Conservation (phyloP, 139 green algal genomes). For the Haematococcus lacustris region DNA sequence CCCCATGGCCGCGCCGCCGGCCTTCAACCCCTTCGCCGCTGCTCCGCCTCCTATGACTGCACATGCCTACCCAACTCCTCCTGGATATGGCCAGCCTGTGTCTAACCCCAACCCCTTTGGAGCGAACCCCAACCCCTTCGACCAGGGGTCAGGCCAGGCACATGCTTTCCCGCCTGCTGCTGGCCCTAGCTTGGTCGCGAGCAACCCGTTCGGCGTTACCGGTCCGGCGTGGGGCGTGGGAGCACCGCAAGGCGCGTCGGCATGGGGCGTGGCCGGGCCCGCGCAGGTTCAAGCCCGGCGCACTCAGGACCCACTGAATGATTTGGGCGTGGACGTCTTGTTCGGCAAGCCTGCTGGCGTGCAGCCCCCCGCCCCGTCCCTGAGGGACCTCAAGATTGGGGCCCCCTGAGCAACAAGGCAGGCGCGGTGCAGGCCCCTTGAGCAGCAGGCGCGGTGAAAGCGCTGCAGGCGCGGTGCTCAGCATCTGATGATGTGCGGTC, state of each 20-base stretch:
- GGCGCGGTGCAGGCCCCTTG: no score
- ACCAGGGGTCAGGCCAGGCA: neutral
- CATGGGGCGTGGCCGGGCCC: neutral
- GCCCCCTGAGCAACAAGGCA: no score
- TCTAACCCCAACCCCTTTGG: neutral
- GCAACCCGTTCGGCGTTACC: neutral
- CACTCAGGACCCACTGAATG: neutral
- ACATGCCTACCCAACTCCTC: neutral
- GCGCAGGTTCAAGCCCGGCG: neutral
- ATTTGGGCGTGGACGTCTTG: neutral
- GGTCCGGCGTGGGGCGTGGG: neutral
- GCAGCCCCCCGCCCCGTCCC: no score
- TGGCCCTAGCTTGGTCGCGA: neutral
- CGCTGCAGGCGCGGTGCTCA: no score
- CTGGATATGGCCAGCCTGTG: neutral
- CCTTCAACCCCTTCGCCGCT: constrained; percentile 10
- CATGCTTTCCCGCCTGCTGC: neutral
- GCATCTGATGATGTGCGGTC: no score
- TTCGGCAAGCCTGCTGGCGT: constrained; percentile 4
- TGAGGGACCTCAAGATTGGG: no score
- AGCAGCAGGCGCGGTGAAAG: no score
- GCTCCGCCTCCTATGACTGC: neutral
- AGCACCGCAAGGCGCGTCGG: neutral
- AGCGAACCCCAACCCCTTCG: neutral
- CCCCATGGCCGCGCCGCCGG: neutral